Evolutionary conservation across 116 monocot genomes (phyloP).

Genomic region (Phalaenopsis hybrid): DNA sequence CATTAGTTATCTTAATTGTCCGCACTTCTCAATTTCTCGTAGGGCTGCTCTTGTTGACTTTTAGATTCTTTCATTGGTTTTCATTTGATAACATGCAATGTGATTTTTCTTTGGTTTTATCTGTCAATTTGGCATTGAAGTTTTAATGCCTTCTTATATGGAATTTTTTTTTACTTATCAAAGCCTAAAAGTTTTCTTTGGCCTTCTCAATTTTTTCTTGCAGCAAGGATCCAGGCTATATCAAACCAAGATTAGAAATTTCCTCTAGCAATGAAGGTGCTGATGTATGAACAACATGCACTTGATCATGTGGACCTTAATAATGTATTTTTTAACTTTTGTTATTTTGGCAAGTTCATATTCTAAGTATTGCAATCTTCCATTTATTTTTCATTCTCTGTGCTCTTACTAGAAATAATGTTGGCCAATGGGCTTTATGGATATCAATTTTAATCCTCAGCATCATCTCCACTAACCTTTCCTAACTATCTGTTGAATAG

Average conservation of each 20-base stretch:
- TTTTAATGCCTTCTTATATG: not conserved
- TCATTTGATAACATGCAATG: not conserved
- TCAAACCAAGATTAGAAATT: constrained; percentile 40
- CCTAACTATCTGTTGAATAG: not conserved
- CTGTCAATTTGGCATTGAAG: not conserved
- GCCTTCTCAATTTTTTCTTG: not conserved
- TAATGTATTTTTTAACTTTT: not conserved
- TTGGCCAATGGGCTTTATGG: not conserved
- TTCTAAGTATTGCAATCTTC: not conserved
- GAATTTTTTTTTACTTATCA: not conserved
- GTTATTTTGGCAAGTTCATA: not conserved
- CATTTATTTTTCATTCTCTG: not conserved
- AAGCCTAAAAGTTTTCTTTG: not conserved
- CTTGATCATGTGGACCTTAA: constrained; percentile 7
- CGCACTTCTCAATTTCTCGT: too few relatives aligned
- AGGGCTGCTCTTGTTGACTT: not conserved
- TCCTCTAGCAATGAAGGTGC: constrained; percentile 19
- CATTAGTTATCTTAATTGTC: not conserved
- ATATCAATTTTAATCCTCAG: not conserved
- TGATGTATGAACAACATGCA: constrained; percentile 32
- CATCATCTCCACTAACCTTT: not conserved
- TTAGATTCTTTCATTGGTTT: not conserved
- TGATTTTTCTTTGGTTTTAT: not conserved
- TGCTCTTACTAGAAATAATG: too few relatives aligned
- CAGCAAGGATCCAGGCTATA: constrained; percentile 96